phyloP scores from a whole-genome alignment of 208 protist genomes.

The Histomonas meleagridis region DNA sequence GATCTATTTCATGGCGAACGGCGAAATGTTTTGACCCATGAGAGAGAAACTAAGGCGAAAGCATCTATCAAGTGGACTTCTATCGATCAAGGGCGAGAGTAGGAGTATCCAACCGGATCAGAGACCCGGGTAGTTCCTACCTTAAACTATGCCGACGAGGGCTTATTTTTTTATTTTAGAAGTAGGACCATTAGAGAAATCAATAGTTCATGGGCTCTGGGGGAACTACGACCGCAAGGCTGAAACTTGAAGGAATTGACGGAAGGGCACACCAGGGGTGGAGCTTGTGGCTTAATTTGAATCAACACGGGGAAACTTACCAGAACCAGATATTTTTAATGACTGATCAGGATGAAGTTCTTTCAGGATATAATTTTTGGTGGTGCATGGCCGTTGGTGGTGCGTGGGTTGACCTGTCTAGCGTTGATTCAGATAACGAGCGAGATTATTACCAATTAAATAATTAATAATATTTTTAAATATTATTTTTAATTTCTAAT shows the following conservation, averaged over 20 bases:
- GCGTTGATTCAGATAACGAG: conserved; percentile 38
- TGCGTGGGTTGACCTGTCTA: conserved; percentile 1
- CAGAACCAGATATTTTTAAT: conserved; percentile 65
- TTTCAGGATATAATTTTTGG: conserved; percentile 11
- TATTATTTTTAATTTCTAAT: conserved; percentile 53
- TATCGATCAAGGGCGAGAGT: conserved; percentile 68
- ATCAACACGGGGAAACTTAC: conserved; percentile 65
- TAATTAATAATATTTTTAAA: conserved; percentile 49
- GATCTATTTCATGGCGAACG: conserved; percentile 59
- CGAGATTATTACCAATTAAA: conserved; percentile 65
- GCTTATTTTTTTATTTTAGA: conserved; percentile 46
- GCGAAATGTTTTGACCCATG: conserved; percentile 64
- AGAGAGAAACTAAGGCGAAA: conserved; percentile 65
- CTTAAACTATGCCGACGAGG: conserved; percentile 64
- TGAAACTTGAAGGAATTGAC: conserved; percentile 73
- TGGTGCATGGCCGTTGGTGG: not conserved
- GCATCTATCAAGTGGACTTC: conserved; percentile 62
- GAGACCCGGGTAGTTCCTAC: conserved; percentile 66
- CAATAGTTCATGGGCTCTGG: conserved; percentile 62
- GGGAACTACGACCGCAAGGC: conserved; percentile 65
- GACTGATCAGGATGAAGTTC: conserved; percentile 55
- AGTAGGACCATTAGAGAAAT: conserved; percentile 57
- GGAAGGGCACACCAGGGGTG: conserved; percentile 65
- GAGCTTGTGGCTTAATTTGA: conserved; percentile 67
- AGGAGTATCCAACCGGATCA: conserved; percentile 66